Base-by-base conservation (phyloP, 108 stramenopile genomes). In the Discostella pseudostelligera region DNA sequence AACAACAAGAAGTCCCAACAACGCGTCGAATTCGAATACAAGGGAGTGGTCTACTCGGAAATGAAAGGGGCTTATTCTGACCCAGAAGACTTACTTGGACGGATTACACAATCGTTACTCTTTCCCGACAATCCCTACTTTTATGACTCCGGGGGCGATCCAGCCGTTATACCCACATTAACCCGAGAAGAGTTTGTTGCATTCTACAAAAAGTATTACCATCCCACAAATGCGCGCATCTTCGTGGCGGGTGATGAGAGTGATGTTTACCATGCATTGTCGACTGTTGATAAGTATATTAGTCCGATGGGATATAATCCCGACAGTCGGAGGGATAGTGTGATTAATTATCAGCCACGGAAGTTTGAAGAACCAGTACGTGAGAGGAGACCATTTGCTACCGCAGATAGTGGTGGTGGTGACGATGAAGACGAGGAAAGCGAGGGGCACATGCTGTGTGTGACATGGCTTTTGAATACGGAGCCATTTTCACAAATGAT, bases 11-110 rank as follows among this genome's bases (percentile, higher is more conserved):
- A 47, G 26, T 50, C 47, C n/a, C 26, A 45, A 10, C 28, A 46
- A 12, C 60, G 69, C 32, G 64, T 43, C 12, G 59, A 72, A 37
- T 57, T 83, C 16, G 72, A 66, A 62, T 59, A 86, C 81, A 92
- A 90, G 69, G 98, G 98, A 44, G 94, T 95, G 21, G 97, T 96
- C 25, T 96, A 78, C 80, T 92, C 85, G 69, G 88, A 96, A 66
- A 95, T 96, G 90, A 96, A 95, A 62, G 96, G 92, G 2, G 95
- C 88, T 2, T 95, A 96, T 55, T 86, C 86, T 37, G 72, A 87
- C 60, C 93, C 96, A 16, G 91, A 96, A 70, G 79, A 69, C 13
- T 75, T 88, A 19, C 67, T 93, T 53, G 66, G 81, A 45, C 75
- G 90, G 25, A 79, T 84, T 9, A 67, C 85, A 19, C 89, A 96